Percentiles rank a stretch among this genome's conserved stretches.
phyloP scores from a whole-genome alignment of 179 eudicot genomes.

The Camellia oleifera region DNA sequence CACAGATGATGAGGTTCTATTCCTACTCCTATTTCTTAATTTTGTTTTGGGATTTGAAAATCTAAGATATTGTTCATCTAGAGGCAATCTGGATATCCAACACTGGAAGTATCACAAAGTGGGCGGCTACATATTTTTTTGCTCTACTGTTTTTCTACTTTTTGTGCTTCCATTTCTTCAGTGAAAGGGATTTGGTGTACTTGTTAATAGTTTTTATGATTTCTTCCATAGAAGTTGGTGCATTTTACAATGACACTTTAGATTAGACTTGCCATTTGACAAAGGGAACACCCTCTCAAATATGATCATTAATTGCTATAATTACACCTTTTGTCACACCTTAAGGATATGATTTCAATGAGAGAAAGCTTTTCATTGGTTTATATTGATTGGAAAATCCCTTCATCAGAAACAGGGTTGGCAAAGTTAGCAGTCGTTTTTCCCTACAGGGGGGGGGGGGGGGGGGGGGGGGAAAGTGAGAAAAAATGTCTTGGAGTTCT shows the following conservation, averaged over 20 bases:
- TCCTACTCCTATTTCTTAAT: constrained; percentile 11
- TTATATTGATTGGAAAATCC: not conserved
- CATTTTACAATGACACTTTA: too few relatives aligned
- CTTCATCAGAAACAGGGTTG: not conserved
- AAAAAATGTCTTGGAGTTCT: not conserved
- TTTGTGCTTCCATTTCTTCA: not conserved
- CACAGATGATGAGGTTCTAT: not conserved
- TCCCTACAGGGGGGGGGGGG: too few relatives aligned
- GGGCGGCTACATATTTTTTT: not conserved
- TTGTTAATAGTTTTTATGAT: not conserved
- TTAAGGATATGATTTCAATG: not conserved
- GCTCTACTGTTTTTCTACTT: not conserved
- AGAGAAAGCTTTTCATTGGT: not conserved
- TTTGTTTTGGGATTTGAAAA: not conserved
- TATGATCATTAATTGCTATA: too few relatives aligned
- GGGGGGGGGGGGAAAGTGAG: too few relatives aligned
- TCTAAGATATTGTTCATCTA: not conserved
- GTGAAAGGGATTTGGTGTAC: not conserved
- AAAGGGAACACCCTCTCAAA: too few relatives aligned
- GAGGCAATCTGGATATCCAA: not conserved
- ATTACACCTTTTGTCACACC: too few relatives aligned
- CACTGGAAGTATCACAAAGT: not conserved
- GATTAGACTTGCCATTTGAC: too few relatives aligned
- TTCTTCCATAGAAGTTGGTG: not conserved
- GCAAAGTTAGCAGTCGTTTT: too few relatives aligned